Evolutionary conservation across 768 basidiomycete species (phyloP), one percentile per base, ranked within the genome.

Genomic region (Phallus indusiatus): DNA sequence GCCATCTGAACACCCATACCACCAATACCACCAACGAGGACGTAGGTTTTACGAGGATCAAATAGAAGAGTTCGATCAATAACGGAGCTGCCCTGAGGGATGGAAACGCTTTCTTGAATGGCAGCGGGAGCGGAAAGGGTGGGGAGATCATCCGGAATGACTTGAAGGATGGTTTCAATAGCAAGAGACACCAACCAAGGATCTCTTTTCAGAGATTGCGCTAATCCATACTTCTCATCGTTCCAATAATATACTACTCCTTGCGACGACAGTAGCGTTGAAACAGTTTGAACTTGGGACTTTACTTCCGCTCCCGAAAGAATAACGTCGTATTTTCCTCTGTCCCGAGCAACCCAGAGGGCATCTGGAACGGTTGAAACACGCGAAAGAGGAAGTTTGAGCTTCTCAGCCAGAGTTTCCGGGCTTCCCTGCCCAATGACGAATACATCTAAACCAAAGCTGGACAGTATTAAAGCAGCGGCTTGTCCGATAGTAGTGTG

Each of bases 21-120:
- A 1, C 75, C 73, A 33, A 76, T 70, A 10, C 75, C 75, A n/a
- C 75, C 75, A 10, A 76, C 47, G 6, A 76, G 65, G 5, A 76
- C 33, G 56, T 77, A 76, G 16, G 66, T 59, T 60, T 74, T 73
- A 8, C 65, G 46, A 1, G 66, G 53, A 42, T 66, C 62, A 60
- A 75, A 70, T 21, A 70, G 47, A 52, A 70, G 66, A 16, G 65
- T 64, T 62, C 51, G 53, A 37, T 22, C 47, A 21, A 47, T 14
- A 20, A 57, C 47, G 18, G 67, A 8, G 7, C 62, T 59, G 11
- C 57, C 57, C 5, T 54, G 42, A 28, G 51, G 56, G 1, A 58
- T 53, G 3, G 55, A 18, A n/a, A 24, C 18, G 1, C 59, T 28
- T 1, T 20, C 54, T 3, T 55, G 54, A 11, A 67, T 63, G 0